These are phyloP conservation scores for Malassezia yamatoensis DNA, from an alignment of 1,284 basidiomycete genomes.

Conservation along the genomic window DNA sequence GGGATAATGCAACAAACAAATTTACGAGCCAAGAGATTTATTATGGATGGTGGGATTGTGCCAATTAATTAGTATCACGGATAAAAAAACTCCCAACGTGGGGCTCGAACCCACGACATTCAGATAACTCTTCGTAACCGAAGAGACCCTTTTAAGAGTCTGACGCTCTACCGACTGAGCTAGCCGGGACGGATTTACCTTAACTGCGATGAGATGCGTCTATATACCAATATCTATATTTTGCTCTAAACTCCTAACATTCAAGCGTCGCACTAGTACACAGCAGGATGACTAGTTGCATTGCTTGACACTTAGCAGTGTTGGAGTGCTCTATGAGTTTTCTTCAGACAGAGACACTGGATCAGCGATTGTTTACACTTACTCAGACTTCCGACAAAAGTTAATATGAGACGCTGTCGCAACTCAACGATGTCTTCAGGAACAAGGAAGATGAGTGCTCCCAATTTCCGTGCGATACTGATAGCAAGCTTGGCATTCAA, in stretches of 20 bases:
- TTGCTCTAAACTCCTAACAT: no score
- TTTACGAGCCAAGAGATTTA: not conserved
- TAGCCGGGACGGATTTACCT: slow-evolving; percentile 23
- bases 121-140: slow-evolving; percentile 19
- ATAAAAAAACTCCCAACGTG: slow-evolving; percentile 24
- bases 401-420: slow-evolving; percentile 51
- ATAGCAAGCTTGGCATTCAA: slow-evolving; percentile 84
- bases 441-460: slow-evolving; percentile 90
- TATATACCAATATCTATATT: no score
- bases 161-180: slow-evolving; percentile 38
- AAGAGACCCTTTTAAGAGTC: slow-evolving; percentile 28
- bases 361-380: not conserved
- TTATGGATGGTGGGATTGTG: not conserved
- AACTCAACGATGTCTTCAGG: slow-evolving; percentile 62
- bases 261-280: no score
- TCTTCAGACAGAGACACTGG: slow-evolving; percentile 11
- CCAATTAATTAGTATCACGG: not conserved
- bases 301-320: no score
- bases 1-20: no score
- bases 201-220: no score
- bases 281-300: no score
- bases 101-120: slow-evolving; percentile 30
- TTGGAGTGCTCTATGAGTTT: no score
- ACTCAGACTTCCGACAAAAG: slow-evolving; percentile 54
- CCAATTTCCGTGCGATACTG: slow-evolving; percentile 93